These are phyloP conservation scores for Priceomyces castillae DNA, from an alignment of 805 yeast genomes.

Conservation along the genomic window DNA sequence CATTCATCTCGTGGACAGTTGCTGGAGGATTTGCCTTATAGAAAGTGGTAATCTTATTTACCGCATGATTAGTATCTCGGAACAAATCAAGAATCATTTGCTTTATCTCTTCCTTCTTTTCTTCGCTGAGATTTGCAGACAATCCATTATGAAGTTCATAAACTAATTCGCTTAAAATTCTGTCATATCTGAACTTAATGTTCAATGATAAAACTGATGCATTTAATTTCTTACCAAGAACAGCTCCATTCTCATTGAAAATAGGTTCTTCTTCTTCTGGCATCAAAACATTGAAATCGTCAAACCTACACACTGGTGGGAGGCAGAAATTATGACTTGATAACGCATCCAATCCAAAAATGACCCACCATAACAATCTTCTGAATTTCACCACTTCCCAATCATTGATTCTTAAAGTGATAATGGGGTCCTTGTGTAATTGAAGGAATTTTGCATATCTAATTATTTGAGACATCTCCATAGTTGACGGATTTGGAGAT, in stretches of 20 bases:
- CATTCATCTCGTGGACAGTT: constrained; percentile 40
- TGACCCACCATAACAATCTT: constrained; percentile 67
- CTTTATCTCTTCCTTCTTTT: constrained; percentile 45
- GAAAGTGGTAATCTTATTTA: constrained; percentile 34
- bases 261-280: constrained; percentile 48
- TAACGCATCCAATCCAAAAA: constrained; percentile 56
- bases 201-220: constrained; percentile 49
- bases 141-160: constrained; percentile 49
- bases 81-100: constrained; percentile 49
- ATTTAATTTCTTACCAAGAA: constrained; percentile 36
- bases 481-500: constrained; percentile 54
- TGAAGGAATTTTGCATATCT: constrained; percentile 56
- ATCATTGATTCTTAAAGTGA: constrained; percentile 48
- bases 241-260: constrained; percentile 24
- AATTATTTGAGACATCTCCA: constrained; percentile 54
- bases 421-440: constrained; percentile 59
- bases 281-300: constrained; percentile 55
- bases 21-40: constrained; percentile 36
- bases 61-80: constrained; percentile 48
- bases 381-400: constrained; percentile 49
- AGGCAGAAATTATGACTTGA: constrained; percentile 55
- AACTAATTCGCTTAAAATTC: constrained; percentile 53
- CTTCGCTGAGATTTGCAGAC: constrained; percentile 39
- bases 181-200: constrained; percentile 51
- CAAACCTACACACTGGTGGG: constrained; percentile 51